A percentile compares a stretch with the other conserved stretches of the same genome.
These are phyloP conservation scores for Hericium alpestre DNA, from an alignment of 768 basidiomycete genomes.

Conservation along the genomic window DNA sequence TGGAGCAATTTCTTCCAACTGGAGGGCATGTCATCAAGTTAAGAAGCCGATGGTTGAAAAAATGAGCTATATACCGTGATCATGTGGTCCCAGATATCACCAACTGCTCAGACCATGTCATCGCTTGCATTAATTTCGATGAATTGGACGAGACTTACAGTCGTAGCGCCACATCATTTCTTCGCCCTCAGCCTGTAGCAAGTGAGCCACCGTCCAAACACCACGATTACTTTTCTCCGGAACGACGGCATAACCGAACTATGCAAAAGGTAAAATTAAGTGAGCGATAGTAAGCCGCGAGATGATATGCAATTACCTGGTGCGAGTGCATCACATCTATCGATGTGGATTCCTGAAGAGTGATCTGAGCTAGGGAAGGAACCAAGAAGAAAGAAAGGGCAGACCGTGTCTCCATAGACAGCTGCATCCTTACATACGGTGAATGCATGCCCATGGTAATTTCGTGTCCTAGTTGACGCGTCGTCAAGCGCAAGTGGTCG, in stretches of 20 bases:
- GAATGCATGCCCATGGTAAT: conserved; percentile 1
- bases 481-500: too few species aligned
- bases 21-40: too few species aligned
- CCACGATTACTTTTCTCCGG: conserved; percentile 1
- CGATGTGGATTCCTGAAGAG: background rate
- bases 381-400: background rate
- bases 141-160: background rate
- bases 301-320: background rate
- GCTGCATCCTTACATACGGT: conserved; percentile 1
- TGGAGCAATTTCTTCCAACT: conserved; percentile 1
- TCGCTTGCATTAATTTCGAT: background rate
- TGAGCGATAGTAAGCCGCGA: background rate
- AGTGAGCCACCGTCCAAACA: background rate
- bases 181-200: background rate
- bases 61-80: background rate
- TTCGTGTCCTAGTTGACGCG: background rate
- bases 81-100: background rate
- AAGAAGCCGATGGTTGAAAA: background rate
- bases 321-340: conserved; percentile 3
- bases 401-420: background rate
- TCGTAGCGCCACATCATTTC: background rate
- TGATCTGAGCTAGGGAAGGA: background rate
- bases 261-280: background rate
- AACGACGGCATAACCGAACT: background rate
- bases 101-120: background rate